These are phyloP conservation scores for Arabidopsis thaliana DNA, from an alignment of 345 rosid genomes.

Conservation along the genomic window DNA sequence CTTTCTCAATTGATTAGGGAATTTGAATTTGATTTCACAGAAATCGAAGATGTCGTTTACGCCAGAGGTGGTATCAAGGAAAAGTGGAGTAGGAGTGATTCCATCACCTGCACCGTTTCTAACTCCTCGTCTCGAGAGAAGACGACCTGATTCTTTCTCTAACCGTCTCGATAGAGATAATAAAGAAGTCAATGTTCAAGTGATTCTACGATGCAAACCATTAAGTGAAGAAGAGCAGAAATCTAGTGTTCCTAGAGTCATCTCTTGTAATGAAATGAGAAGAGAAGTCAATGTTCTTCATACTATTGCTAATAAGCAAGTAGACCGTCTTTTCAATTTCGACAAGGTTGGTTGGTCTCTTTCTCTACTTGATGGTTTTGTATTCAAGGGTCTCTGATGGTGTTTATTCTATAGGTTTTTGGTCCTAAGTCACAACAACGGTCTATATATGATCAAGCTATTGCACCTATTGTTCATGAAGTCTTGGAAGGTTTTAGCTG, in stretches of 20 bases:
- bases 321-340: conserved; percentile 77
- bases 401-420: conserved; percentile 59
- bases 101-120: conserved; percentile 87
- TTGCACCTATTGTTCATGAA: conserved; percentile 83
- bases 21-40: not conserved
- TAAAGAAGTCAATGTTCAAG: conserved; percentile 89
- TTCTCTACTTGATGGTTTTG: not conserved
- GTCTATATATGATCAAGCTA: conserved; percentile 90
- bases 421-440: conserved; percentile 95
- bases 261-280: conserved; percentile 74
- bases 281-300: conserved; percentile 83
- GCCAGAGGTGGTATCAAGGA: conserved; percentile 67
- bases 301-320: conserved; percentile 77
- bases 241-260: conserved; percentile 59
- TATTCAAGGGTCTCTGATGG: not conserved
- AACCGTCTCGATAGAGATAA: conserved; percentile 68
- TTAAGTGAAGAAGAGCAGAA: conserved; percentile 81
- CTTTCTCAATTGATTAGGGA: no score
- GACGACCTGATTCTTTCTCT: conserved; percentile 61
- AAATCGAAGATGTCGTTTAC: conserved; percentile 59
- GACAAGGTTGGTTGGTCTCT: conserved; percentile 69
- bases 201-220: conserved; percentile 88
- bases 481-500: conserved; percentile 95
- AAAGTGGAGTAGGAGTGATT: conserved; percentile 64
- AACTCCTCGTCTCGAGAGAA: conserved; percentile 87